A percentile compares a stretch with the other conserved stretches of the same genome.
Conservation (phyloP, 164 flowering plant species). For the Magnolia sinica region DNA sequence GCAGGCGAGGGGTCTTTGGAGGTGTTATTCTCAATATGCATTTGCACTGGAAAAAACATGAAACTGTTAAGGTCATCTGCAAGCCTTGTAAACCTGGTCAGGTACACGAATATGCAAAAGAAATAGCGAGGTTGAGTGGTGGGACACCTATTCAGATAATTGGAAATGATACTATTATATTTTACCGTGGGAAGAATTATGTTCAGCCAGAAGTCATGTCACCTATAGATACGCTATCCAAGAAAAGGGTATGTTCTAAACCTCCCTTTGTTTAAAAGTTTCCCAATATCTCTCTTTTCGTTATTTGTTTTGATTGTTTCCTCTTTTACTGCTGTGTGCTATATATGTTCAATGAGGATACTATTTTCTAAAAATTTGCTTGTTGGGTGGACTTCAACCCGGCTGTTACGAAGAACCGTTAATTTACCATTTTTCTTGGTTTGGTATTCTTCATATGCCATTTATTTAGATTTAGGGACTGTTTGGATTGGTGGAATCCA, state of each 20-base stretch:
- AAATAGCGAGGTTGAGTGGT: conserved; percentile 88
- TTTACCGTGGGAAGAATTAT: conserved; percentile 87
- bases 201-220: conserved; percentile 83
- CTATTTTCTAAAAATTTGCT: too few species aligned
- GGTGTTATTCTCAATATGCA: conserved; percentile 98
- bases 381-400: too few species aligned
- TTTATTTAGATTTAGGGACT: too few species aligned
- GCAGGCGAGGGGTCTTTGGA: conserved; percentile 86
- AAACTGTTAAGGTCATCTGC: conserved; percentile 88
- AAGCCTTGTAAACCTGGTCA: conserved; percentile 88
- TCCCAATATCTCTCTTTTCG: background rate
- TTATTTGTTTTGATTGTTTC: too few species aligned
- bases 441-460: too few species aligned
- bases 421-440: too few species aligned
- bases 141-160: conserved; percentile 77
- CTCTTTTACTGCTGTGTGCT: too few species aligned
- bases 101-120: conserved; percentile 66
- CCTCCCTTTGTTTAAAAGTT: background rate
- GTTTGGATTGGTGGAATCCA: too few species aligned
- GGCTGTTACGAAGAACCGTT: too few species aligned
- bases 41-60: conserved; percentile 96
- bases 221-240: conserved; percentile 82
- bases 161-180: conserved; percentile 71
- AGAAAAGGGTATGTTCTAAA: conserved; percentile 58
- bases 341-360: too few species aligned